phyloP scores from a whole-genome alignment of 352 stramenopile species.

The Pythium plurisporium region DNA sequence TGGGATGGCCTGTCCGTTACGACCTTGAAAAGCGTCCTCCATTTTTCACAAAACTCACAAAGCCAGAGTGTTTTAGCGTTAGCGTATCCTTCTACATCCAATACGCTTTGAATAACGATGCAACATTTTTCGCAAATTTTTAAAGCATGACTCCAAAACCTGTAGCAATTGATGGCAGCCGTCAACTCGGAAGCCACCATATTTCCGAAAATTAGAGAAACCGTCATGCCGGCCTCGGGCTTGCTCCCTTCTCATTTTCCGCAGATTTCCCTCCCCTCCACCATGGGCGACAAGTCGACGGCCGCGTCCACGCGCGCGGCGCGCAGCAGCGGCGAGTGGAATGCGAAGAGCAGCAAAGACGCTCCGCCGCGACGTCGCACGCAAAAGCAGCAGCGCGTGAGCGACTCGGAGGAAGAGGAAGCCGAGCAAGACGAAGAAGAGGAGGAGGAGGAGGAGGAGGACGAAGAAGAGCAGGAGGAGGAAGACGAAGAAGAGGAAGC shows the following conservation, averaged over 20 bases:
- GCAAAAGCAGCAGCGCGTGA: slow-evolving; percentile 9
- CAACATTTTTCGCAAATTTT: no score
- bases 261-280: not conserved
- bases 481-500: slow-evolving; percentile 7
- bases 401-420: slow-evolving; percentile 17
- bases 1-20: slow-evolving; percentile 2
- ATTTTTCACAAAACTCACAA: not conserved
- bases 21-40: slow-evolving; percentile 16
- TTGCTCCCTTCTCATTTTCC: not conserved
- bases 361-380: slow-evolving; percentile 4
- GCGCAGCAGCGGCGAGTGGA: slow-evolving; percentile 23
- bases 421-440: slow-evolving; percentile 5
- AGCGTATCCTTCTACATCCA: no score
- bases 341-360: slow-evolving; percentile 13
- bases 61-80: no score
- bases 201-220: not conserved
- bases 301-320: slow-evolving; percentile 31
- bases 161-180: not conserved
- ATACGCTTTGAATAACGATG: no score
- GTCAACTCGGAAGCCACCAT: not conserved
- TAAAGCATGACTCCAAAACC: no score
- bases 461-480: slow-evolving; percentile 11
- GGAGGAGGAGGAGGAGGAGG: slow-evolving; percentile 5
- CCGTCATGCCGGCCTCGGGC: not conserved
- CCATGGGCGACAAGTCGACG: slow-evolving; percentile 13